These are phyloP conservation scores for Sclerotinia glacialis DNA, from an alignment of 2,329 filamentous ascomycete genomes.

Conservation along the genomic window DNA sequence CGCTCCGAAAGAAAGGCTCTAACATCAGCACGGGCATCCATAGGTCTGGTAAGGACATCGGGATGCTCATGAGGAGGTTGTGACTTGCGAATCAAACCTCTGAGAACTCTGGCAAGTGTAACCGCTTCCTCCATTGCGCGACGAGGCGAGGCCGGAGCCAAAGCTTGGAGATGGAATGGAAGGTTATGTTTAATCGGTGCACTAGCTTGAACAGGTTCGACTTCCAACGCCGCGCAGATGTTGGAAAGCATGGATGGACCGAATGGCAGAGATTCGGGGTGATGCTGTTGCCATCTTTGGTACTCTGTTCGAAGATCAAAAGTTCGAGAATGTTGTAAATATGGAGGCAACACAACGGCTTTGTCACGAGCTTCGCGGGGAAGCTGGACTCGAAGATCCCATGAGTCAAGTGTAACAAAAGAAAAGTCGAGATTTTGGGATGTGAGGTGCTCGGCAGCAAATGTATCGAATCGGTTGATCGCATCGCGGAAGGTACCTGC, in stretches of 20 bases:
- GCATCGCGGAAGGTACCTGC: slow-evolving; percentile 97
- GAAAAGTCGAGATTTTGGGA: slow-evolving; percentile 94
- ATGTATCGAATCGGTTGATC: slow-evolving; percentile 90
- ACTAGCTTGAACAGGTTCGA: slow-evolving; percentile 95
- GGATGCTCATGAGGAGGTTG: slow-evolving; percentile 91
- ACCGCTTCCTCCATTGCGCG: slow-evolving; percentile 97
- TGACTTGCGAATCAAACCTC: slow-evolving; percentile 91
- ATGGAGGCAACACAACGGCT: slow-evolving; percentile 91
- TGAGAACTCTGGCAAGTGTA: slow-evolving; percentile 86
- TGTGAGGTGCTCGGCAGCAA: slow-evolving; percentile 86
- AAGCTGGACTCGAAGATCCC: slow-evolving; percentile 96
- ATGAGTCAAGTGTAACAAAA: slow-evolving; percentile 96
- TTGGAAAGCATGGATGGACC: slow-evolving; percentile 93
- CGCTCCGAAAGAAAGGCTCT: slow-evolving; percentile 93
- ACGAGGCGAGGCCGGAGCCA: slow-evolving; percentile 91
- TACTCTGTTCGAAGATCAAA: slow-evolving; percentile 98
- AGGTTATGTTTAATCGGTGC: slow-evolving; percentile 98
- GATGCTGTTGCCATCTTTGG: slow-evolving; percentile 96
- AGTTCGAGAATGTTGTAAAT: slow-evolving; percentile 94
- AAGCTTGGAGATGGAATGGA: slow-evolving; percentile 93
- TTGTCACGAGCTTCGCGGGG: slow-evolving; percentile 98
- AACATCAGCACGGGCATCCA: slow-evolving; percentile 96
- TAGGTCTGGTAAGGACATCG: slow-evolving; percentile 88
- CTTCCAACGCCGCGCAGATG: slow-evolving; percentile 96
- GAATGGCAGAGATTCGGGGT: slow-evolving; percentile 95